Evolutionary conservation across 2,329 filamentous ascomycete genomes (phyloP).

Genomic region (Colletotrichum sojae): DNA sequence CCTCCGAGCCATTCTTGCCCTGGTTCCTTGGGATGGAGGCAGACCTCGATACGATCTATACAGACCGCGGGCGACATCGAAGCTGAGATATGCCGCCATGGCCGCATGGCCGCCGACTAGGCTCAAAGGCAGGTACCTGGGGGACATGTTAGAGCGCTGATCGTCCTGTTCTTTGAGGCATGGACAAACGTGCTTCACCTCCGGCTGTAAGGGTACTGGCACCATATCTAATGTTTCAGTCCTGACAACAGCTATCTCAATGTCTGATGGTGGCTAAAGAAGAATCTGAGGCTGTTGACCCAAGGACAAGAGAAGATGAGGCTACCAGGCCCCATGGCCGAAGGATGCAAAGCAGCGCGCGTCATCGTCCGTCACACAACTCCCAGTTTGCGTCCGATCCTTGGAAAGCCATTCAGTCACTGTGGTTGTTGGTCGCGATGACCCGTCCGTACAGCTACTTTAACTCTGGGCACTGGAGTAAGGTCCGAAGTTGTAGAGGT

Average conservation of each 20-base stretch:
- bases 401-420: conserved; percentile 30
- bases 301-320: background rate
- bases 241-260: background rate
- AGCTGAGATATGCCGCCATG: conserved; percentile 40
- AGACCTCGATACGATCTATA: conserved; percentile 46
- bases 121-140: conserved; percentile 39
- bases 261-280: background rate
- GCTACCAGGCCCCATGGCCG: background rate
- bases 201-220: conserved; percentile 44
- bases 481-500: conserved; percentile 13
- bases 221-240: conserved; percentile 42
- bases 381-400: conserved; percentile 13
- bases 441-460: conserved; percentile 30
- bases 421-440: conserved; percentile 5
- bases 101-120: conserved; percentile 43
- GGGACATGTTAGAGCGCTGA: conserved; percentile 37
- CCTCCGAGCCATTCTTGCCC: conserved; percentile 48
- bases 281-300: background rate
- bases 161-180: background rate
- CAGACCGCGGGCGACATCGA: conserved; percentile 44
- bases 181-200: conserved; percentile 42
- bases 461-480: background rate
- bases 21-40: conserved; percentile 53
- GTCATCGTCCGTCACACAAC: conserved; percentile 37
- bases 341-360: conserved; percentile 21